Conservation (phyloP, 805 yeast genomes). For the Saturnispora silvae region DNA sequence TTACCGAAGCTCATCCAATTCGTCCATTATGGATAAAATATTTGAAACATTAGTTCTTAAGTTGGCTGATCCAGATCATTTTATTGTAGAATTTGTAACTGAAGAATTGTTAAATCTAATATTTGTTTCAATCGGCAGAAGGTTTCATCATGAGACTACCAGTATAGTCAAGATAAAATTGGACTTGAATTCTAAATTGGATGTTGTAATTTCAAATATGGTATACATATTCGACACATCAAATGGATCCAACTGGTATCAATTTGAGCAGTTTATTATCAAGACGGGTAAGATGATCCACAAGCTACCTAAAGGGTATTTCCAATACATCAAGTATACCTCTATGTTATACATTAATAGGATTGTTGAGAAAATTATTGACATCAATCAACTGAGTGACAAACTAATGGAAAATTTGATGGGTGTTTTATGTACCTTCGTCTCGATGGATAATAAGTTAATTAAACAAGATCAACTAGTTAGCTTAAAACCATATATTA, state of each 20-base stretch:
- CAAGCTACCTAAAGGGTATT: constrained; percentile 14
- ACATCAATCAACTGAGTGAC: constrained; percentile 16
- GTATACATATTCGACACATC: constrained; percentile 28
- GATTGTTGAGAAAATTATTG: constrained; percentile 29
- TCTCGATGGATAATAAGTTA: constrained; percentile 40
- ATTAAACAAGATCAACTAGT: constrained; percentile 58
- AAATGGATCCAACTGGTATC: constrained; percentile 32
- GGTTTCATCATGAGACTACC: not conserved
- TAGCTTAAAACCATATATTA: constrained; percentile 53
- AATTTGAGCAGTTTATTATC: constrained; percentile 39
- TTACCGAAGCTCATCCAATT: constrained; percentile 28
- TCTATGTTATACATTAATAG: constrained; percentile 26
- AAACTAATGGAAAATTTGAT: constrained; percentile 24
- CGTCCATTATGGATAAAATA: constrained; percentile 30
- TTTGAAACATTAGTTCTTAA: constrained; percentile 43
- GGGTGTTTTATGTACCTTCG: constrained; percentile 45
- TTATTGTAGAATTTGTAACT: constrained; percentile 34
- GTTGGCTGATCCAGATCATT: constrained; percentile 63
- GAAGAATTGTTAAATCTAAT: constrained; percentile 23
- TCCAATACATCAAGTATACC: constrained; percentile 14
- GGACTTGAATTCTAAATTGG: constrained; percentile 2
- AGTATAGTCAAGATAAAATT: not conserved
- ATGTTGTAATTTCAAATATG: constrained; percentile 18
- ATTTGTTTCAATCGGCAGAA: not conserved
- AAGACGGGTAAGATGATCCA: constrained; percentile 30